Percentiles rank a stretch among this genome's conserved stretches.
These are phyloP conservation scores for Elaeis oleifera DNA, from an alignment of 202 grass and related monocot genomes.

Conservation along the genomic window DNA sequence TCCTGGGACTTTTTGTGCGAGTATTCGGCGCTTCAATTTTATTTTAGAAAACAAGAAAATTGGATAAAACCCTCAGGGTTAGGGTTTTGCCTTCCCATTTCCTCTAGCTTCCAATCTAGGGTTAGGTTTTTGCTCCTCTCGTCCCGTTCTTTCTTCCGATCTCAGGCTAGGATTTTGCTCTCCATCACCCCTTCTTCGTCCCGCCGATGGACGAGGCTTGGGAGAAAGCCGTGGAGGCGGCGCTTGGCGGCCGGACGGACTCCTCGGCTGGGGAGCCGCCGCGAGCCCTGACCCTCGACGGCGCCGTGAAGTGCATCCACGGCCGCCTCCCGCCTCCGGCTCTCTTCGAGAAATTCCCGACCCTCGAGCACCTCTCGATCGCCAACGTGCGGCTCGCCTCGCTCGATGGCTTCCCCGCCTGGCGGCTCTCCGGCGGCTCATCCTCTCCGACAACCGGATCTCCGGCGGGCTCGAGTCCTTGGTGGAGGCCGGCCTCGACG, in stretches of 20 bases:
- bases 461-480: slow-evolving; percentile 43
- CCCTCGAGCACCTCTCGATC: slow-evolving; percentile 68
- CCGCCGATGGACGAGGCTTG: slow-evolving; percentile 49
- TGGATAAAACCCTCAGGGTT: too few species aligned
- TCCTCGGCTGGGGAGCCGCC: slow-evolving; percentile 17
- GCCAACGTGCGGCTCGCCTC: slow-evolving; percentile 66
- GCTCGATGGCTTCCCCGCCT: slow-evolving; percentile 51
- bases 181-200: background rate
- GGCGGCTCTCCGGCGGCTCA: slow-evolving; percentile 59
- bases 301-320: slow-evolving; percentile 56
- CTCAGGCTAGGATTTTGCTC: too few species aligned
- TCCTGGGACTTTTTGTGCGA: too few species aligned
- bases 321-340: slow-evolving; percentile 55
- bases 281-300: slow-evolving; percentile 57
- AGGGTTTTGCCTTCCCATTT: background rate
- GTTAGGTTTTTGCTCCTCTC: slow-evolving; percentile 37
- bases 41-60: too few species aligned
- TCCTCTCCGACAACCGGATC: slow-evolving; percentile 82
- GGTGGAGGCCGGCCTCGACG: slow-evolving; percentile 34
- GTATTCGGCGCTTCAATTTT: too few species aligned
- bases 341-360: slow-evolving; percentile 32
- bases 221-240: slow-evolving; percentile 52
- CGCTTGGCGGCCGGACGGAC: slow-evolving; percentile 27
- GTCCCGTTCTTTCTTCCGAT: too few species aligned
- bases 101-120: slow-evolving; percentile 12